Conservation (phyloP, 768 basidiomycete genomes). For the Hygrophoropsis aurantiaca region DNA sequence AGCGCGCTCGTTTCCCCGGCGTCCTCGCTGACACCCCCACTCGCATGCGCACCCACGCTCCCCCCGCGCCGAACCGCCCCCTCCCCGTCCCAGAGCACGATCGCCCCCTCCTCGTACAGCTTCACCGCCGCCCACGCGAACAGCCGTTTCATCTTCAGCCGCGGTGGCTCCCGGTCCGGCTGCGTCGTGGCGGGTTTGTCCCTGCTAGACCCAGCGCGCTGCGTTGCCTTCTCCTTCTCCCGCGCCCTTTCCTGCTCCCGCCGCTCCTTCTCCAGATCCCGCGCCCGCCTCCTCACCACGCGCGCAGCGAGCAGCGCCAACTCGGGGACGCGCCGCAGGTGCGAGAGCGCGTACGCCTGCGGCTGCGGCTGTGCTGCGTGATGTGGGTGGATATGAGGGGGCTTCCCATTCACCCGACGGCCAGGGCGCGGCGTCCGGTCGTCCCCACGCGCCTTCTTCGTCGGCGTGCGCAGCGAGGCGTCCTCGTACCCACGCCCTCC, state of each 20-base stretch:
- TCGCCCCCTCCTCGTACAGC: slow-evolving; percentile 69
- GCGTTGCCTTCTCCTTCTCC: slow-evolving; percentile 13
- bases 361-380: not conserved
- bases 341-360: slow-evolving; percentile 67
- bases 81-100: slow-evolving; percentile 60
- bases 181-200: not conserved
- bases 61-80: slow-evolving; percentile 40
- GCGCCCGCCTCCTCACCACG: slow-evolving; percentile 50
- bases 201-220: not conserved
- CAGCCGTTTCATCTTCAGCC: slow-evolving; percentile 60
- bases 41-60: too few species aligned
- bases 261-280: slow-evolving; percentile 51
- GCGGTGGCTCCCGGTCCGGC: slow-evolving; percentile 17
- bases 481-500: slow-evolving; percentile 5
- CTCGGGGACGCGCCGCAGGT: slow-evolving; percentile 77
- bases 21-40: too few species aligned
- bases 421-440: slow-evolving; percentile 3
- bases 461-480: slow-evolving; percentile 24
- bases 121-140: slow-evolving; percentile 66
- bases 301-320: slow-evolving; percentile 61
- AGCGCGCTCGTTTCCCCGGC: slow-evolving; percentile 32
- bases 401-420: not conserved
- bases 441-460: slow-evolving; percentile 23
- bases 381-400: not conserved
- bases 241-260: slow-evolving; percentile 48